Base-by-base conservation (phyloP, 176 grass and related monocot species). In the Neostapfia colusana region DNA sequence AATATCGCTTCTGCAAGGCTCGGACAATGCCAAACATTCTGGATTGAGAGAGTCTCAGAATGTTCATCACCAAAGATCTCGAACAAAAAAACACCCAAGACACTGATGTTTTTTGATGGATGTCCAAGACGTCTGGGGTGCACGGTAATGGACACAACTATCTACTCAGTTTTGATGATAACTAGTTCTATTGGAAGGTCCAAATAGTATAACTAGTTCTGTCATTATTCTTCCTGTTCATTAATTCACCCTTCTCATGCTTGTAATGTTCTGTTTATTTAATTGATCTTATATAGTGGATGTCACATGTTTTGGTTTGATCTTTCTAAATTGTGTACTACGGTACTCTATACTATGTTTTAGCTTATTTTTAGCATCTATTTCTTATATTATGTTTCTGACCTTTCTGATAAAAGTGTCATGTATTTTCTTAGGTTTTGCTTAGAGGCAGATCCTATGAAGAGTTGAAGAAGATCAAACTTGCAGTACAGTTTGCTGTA, bases 101-200 rank as follows among this genome's bases (percentile, higher is more conserved):
- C 91, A 80, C 84, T 99, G 77, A 99, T 99, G 95, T 99, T 95
- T 72, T 92, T 99, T 86, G 85, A 99, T 79, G 95, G 95, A 55
- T 99, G 95, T 82, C 95, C 95, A 73, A 94, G 85, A 56, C 89
- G 91, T 24, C 81, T 99, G 76, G 95, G 95, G 65, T 99, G 95
- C 89, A 95, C 91, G 91, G 95, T 99, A 94, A 92, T 73, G 24
- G 51, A 80, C 66, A 41, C 73, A 79, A 81, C 35, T 79, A 27
- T 82, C 27, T 0, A 17, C 46, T 67, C 53, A 14, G 31, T 27
- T 62, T 67, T 6, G 53, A 53, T 67, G 23, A 68, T 73, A 20
- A 64, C 0, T 63, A 36, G 16, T 64, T 63, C 15, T 72, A 24
- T n/a, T 64, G 58, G 48, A 36, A 17, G 6, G 1, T 31, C 73